Conservation (phyloP, 78 protist species). For the Dictyostelium brefeldianum region DNA sequence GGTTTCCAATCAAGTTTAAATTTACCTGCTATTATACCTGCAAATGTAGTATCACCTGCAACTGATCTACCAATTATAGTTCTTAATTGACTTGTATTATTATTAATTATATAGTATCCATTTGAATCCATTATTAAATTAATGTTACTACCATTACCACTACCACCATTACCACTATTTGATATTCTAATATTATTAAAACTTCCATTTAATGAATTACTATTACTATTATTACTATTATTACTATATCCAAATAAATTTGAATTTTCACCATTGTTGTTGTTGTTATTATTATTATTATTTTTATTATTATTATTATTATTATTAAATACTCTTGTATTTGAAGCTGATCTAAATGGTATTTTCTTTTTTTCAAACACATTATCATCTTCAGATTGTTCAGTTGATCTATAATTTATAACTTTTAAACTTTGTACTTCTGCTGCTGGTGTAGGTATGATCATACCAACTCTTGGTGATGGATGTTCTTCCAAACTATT, state of each 20-base stretch:
- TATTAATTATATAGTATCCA: slow-evolving; percentile 21
- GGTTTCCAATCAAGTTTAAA: slow-evolving; percentile 75
- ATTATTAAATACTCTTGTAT: neutral
- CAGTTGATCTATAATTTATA: slow-evolving; percentile 6
- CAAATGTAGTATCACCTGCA: slow-evolving; percentile 40
- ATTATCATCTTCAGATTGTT: neutral
- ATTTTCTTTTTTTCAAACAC: neutral
- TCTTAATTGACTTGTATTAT: slow-evolving; percentile 18
- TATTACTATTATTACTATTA: neutral
- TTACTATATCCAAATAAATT: neutral
- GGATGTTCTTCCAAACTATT: slow-evolving; percentile 3
- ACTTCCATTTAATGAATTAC: neutral
- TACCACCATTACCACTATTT: neutral
- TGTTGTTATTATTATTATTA: neutral
- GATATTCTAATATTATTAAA: slow-evolving; percentile 5
- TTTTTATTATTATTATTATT: neutral
- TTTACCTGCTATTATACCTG: slow-evolving; percentile 53
- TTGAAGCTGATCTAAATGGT: neutral
- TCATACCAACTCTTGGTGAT: neutral
- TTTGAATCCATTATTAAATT: slow-evolving; percentile 5
- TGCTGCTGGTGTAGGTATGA: neutral
- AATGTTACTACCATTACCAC: neutral
- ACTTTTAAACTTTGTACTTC: neutral
- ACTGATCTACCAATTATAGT: slow-evolving; percentile 23
- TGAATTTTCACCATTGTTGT: neutral